These are phyloP conservation scores for Lasiodiplodia gonubiensis DNA, from an alignment of 2,329 filamentous ascomycete genomes.

Conservation along the genomic window DNA sequence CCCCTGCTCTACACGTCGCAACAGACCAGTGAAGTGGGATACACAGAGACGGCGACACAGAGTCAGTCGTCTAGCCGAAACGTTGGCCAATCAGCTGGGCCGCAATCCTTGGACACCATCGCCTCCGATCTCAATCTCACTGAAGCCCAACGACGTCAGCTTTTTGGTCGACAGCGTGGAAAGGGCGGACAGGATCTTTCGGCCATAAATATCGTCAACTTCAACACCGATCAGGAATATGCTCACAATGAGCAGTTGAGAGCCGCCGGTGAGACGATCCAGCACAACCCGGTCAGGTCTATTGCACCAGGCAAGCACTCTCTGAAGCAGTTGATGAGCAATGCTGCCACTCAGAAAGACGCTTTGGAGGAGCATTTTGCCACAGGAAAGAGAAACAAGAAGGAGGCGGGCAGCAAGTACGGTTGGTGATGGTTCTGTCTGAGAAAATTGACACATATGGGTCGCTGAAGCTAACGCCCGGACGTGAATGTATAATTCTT, in stretches of 20 bases:
- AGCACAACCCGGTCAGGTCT: conserved; percentile 80
- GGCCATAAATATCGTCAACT: conserved; percentile 75
- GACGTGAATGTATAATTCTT: too few species aligned
- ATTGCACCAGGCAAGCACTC: conserved; percentile 90
- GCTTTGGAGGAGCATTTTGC: conserved; percentile 93
- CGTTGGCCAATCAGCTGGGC: conserved; percentile 17
- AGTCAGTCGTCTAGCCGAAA: conserved; percentile 13
- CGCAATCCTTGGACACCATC: conserved; percentile 70
- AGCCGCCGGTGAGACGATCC: conserved; percentile 69
- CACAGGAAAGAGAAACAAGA: conserved; percentile 76
- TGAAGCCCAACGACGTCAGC: conserved; percentile 75
- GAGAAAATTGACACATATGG: too few species aligned
- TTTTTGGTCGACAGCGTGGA: conserved; percentile 73
- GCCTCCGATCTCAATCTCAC: conserved; percentile 81
- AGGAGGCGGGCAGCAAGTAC: conserved; percentile 81
- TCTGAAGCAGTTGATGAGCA: conserved; percentile 83
- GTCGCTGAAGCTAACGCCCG: too few species aligned
- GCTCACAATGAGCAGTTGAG: conserved; percentile 79
- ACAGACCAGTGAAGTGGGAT: neutral
- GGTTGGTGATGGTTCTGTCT: conserved; percentile 66
- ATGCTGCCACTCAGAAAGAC: conserved; percentile 80
- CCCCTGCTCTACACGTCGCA: conserved; percentile 42
- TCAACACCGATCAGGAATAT: conserved; percentile 90
- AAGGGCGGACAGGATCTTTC: conserved; percentile 53
- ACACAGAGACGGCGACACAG: neutral